phyloP scores from a whole-genome alignment of 2,329 filamentous ascomycete species.

The Tothia fuscella region DNA sequence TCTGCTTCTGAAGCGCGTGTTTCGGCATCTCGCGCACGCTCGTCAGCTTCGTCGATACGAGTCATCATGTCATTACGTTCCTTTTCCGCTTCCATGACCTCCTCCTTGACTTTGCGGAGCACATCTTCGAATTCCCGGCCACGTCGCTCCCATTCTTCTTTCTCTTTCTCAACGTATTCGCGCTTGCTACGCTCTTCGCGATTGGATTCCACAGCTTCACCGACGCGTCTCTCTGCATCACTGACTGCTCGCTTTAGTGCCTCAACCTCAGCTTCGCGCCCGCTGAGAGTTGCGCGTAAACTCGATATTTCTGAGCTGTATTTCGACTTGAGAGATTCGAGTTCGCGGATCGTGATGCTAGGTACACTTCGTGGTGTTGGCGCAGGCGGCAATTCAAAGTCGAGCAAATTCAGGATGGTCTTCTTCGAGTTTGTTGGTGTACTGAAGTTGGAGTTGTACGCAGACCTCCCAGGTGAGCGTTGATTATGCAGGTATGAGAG shows the following conservation, averaged over 20 bases:
- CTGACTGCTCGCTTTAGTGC: conserved; percentile 77
- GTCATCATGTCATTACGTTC: conserved; percentile 72
- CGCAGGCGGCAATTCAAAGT: conserved; percentile 88
- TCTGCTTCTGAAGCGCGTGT: conserved; percentile 61
- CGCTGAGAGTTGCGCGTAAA: conserved; percentile 81
- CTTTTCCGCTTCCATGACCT: conserved; percentile 65
- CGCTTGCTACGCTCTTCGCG: conserved; percentile 62
- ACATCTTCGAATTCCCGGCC: conserved; percentile 78
- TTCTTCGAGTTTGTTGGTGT: conserved; percentile 38
- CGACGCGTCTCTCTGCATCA: conserved; percentile 85
- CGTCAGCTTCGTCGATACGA: conserved; percentile 59
- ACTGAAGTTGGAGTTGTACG: conserved; percentile 19
- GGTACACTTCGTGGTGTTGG: conserved; percentile 88
- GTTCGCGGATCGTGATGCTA: conserved; percentile 78
- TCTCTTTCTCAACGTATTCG: conserved; percentile 63
- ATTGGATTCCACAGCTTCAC: conserved; percentile 70
- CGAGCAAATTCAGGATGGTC: conserved; percentile 58
- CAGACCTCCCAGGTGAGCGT: conserved; percentile 30
- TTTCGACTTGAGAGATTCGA: conserved; percentile 82
- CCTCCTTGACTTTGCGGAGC: conserved; percentile 65
- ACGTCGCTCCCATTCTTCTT: conserved; percentile 71
- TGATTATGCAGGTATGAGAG: conserved; percentile 29
- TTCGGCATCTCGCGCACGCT: conserved; percentile 61
- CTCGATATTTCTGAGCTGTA: conserved; percentile 90
- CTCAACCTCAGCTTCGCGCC: conserved; percentile 82